Evolutionary conservation across 2,329 filamentous ascomycete genomes (phyloP).

Genomic region (Fusarium verticillioides): DNA sequence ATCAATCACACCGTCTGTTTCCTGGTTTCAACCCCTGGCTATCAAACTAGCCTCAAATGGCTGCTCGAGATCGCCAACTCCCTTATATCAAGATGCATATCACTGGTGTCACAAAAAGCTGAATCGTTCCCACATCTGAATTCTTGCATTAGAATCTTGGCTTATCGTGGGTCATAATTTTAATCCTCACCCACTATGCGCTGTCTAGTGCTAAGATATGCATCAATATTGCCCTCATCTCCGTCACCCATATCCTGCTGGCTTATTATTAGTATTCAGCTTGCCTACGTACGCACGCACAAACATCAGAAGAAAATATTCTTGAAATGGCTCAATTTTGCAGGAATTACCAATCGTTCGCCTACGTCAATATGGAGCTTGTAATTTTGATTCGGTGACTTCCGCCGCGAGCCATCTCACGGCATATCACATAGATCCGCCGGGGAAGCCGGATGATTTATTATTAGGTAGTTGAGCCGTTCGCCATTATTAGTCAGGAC

Average conservation of each 20-base stretch:
- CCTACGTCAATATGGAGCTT: conserved; percentile 28
- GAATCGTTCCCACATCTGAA: conserved; percentile 11
- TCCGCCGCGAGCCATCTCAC: conserved; percentile 12
- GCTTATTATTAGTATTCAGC: conserved; percentile 8
- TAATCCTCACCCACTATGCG: conserved; percentile 7
- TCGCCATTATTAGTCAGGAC: background rate
- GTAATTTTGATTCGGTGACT: conserved; percentile 19
- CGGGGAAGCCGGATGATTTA: conserved; percentile 26
- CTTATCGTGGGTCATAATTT: conserved; percentile 32
- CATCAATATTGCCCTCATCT: conserved; percentile 1
- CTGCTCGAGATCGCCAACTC: conserved; percentile 31
- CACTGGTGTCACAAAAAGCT: conserved; percentile 14
- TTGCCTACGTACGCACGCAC: conserved; percentile 16
- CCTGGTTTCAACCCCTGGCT: conserved; percentile 16
- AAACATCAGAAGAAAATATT: background rate
- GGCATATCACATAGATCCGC: conserved; percentile 26
- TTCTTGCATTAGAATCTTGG: conserved; percentile 22
- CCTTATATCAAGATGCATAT: conserved; percentile 33
- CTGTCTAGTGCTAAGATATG: conserved; percentile 30
- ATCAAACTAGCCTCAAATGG: conserved; percentile 14
- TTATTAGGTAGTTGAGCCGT: conserved; percentile 6
- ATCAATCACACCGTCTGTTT: conserved; percentile 27
- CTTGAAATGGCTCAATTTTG: conserved; percentile 24
- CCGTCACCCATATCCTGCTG: background rate
- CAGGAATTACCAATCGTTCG: conserved; percentile 23